A percentile compares a stretch with the other conserved stretches of the same genome.
These are phyloP conservation scores for Arachis hypogaea DNA, from an alignment of 306 rosid genomes.

Conservation along the genomic window DNA sequence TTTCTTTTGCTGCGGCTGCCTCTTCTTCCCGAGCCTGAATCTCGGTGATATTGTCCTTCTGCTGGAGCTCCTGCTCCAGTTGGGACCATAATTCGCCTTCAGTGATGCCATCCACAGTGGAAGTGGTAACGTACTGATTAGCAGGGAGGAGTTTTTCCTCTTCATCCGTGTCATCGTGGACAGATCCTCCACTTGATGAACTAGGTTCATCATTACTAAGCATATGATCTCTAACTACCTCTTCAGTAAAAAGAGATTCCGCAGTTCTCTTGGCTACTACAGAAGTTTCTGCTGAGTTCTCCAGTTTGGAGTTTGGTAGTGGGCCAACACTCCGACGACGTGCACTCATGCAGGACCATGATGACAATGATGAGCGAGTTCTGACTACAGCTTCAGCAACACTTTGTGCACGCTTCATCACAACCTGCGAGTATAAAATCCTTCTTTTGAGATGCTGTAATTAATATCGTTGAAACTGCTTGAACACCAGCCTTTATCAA, in stretches of 20 bases:
- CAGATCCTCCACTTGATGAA: conserved; percentile 50
- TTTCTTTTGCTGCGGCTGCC: conserved; percentile 65
- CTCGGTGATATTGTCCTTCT: conserved; percentile 40
- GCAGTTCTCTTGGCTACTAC: conserved; percentile 48
- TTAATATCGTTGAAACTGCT: no score
- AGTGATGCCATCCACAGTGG: conserved; percentile 59
- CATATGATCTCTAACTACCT: conserved; percentile 33
- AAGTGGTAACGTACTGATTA: conserved; percentile 38
- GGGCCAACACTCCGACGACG: conserved; percentile 73
- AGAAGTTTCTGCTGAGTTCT: conserved; percentile 51
- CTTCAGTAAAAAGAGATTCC: conserved; percentile 45
- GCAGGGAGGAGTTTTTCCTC: conserved; percentile 51
- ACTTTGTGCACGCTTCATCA: conserved; percentile 91
- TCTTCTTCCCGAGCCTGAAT: conserved; percentile 49
- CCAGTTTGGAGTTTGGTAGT: conserved; percentile 46
- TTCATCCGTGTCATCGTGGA: conserved; percentile 58
- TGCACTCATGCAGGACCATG: conserved; percentile 98
- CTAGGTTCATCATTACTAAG: conserved; percentile 43
- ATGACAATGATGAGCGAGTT: conserved; percentile 80
- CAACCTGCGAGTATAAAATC: conserved; percentile 58
- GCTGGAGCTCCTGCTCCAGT: conserved; percentile 66
- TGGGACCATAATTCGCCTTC: conserved; percentile 77
- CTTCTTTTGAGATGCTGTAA: no score
- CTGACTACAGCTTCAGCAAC: conserved; percentile 94
- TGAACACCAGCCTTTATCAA: neutral